Evolutionary conservation across 2,329 filamentous ascomycete genomes (phyloP).

Genomic region (Didymella arachidicola): DNA sequence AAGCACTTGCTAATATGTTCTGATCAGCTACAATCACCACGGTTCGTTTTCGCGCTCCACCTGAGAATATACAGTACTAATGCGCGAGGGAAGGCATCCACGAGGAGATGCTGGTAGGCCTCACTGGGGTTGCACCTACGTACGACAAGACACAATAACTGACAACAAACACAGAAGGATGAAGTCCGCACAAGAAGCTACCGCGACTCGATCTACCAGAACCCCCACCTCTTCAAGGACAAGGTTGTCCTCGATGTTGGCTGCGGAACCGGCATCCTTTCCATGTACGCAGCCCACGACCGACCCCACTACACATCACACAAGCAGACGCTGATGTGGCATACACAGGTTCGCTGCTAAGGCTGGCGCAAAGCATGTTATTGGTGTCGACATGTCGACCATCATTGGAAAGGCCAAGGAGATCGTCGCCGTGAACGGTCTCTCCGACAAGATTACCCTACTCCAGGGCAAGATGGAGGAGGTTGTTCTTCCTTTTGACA

Average conservation of each 20-base stretch:
- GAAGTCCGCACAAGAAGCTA: conserved; percentile 96
- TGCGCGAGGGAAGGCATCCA: conserved; percentile 75
- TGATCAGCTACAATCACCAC: conserved; percentile 91
- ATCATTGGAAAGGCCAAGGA: conserved; percentile 98
- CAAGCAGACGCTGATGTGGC: conserved; percentile 32
- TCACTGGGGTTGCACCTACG: conserved; percentile 7
- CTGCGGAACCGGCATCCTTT: conserved; percentile 96
- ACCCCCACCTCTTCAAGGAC: conserved; percentile 91
- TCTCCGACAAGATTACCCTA: conserved; percentile 95
- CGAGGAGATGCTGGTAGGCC: conserved; percentile 93
- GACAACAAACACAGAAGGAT: conserved; percentile 74
- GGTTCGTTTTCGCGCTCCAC: conserved; percentile 65
- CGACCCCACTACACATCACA: conserved; percentile 17
- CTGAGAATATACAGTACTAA: conserved; percentile 48
- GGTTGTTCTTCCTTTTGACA: conserved; percentile 87
- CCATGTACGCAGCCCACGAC: conserved; percentile 74
- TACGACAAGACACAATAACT: conserved; percentile 15
- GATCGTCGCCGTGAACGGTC: conserved; percentile 90
- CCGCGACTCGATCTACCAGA: conserved; percentile 97
- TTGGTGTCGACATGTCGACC: conserved; percentile 99
- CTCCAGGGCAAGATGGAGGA: conserved; percentile 99
- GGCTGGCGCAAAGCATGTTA: conserved; percentile 97
- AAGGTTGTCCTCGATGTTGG: conserved; percentile 96
- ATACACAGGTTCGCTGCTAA: conserved; percentile 86
- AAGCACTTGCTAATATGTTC: conserved; percentile 48